These are phyloP conservation scores for Orbilia brochopaga DNA, from an alignment of 2,329 filamentous ascomycete species.

Conservation along the genomic window DNA sequence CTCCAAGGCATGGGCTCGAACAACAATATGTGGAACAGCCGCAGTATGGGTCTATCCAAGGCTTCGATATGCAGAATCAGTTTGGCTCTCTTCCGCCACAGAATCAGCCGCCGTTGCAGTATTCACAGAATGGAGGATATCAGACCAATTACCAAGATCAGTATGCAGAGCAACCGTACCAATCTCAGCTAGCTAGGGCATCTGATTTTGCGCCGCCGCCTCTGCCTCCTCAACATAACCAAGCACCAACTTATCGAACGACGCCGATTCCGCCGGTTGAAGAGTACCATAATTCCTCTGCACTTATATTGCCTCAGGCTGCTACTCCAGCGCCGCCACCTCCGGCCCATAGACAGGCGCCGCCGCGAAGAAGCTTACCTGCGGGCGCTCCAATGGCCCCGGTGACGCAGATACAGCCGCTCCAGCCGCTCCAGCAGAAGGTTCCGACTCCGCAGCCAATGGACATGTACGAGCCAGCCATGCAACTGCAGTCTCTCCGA, in stretches of 20 bases:
- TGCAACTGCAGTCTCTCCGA: constrained; percentile 42
- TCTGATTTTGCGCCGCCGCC: constrained; percentile 35
- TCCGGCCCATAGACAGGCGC: constrained; percentile 28
- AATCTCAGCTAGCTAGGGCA: constrained; percentile 35
- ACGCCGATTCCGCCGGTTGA: constrained; percentile 15
- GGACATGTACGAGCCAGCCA: constrained; percentile 29
- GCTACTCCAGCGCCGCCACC: constrained; percentile 29
- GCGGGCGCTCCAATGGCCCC: constrained; percentile 7
- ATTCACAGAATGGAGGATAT: constrained; percentile 17
- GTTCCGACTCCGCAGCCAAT: constrained; percentile 27
- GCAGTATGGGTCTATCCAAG: constrained; percentile 15
- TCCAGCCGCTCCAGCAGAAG: constrained; percentile 18
- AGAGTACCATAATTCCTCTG: constrained; percentile 28
- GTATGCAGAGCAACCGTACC: constrained; percentile 31
- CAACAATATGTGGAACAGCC: constrained; percentile 35
- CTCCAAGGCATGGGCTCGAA: constrained; percentile 35
- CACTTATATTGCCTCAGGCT: constrained; percentile 13
- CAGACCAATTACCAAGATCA: constrained; percentile 35
- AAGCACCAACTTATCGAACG: constrained; percentile 27
- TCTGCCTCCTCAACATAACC: constrained; percentile 30
- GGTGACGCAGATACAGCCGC: constrained; percentile 13
- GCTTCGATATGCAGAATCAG: constrained; percentile 31
- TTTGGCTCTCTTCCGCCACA: constrained; percentile 10
- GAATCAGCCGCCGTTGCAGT: constrained; percentile 21
- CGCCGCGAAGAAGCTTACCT: constrained; percentile 38